Conservation (phyloP, 345 rosid species). For the Citrus glauca region DNA sequence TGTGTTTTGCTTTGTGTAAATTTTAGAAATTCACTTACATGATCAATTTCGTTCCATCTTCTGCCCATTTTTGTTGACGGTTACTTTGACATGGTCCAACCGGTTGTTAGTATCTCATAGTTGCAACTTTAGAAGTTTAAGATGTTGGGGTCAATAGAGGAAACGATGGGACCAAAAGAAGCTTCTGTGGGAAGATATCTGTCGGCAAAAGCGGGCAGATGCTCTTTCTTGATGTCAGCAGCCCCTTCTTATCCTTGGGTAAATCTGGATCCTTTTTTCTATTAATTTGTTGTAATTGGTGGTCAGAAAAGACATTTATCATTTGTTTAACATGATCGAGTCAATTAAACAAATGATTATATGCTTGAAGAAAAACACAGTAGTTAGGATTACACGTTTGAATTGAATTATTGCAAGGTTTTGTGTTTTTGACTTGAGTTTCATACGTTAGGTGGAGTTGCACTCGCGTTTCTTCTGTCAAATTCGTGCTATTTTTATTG, state of each 20-base stretch:
- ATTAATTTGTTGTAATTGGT: background rate
- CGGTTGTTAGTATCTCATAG: background rate
- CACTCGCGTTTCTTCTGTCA: background rate
- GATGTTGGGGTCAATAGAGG: background rate
- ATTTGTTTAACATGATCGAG: constrained; percentile 9
- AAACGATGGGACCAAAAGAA: constrained; percentile 5
- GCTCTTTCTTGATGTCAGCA: constrained; percentile 12
- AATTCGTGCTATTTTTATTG: background rate
- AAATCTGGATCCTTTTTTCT: constrained; percentile 1
- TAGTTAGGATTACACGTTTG: background rate
- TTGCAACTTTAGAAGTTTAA: background rate
- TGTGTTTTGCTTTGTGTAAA: background rate
- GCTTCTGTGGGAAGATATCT: constrained; percentile 11
- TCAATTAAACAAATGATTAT: constrained; percentile 16
- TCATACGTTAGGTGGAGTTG: background rate
- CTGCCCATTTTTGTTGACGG: background rate
- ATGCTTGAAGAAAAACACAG: constrained; percentile 3
- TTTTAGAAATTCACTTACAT: background rate
- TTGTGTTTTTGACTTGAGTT: background rate
- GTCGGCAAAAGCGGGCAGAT: constrained; percentile 1
- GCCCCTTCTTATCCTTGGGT: constrained; percentile 9
- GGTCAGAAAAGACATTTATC: constrained; percentile 9
- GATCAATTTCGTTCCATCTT: background rate
- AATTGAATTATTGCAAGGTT: background rate
- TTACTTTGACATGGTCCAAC: background rate